These are phyloP conservation scores for Russula virescens DNA, from an alignment of 768 basidiomycete species.

Conservation along the genomic window DNA sequence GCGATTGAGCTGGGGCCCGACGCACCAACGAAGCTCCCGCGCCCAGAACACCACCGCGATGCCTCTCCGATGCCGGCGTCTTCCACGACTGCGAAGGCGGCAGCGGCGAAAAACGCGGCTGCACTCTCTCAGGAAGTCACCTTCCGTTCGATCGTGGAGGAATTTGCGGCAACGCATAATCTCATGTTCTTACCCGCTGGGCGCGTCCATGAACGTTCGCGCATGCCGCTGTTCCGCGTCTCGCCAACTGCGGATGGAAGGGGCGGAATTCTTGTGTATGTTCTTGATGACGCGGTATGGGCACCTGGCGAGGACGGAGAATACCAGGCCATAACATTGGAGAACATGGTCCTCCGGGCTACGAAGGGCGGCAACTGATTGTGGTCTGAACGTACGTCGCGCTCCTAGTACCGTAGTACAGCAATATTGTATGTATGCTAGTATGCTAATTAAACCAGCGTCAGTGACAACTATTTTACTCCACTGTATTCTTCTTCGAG, in stretches of 20 bases:
- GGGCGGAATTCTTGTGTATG: slow-evolving; percentile 83
- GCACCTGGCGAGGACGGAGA: slow-evolving; percentile 57
- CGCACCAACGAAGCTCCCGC: slow-evolving; percentile 59
- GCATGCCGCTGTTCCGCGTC: slow-evolving; percentile 87
- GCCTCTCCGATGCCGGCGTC: slow-evolving; percentile 29
- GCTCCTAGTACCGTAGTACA: not conserved
- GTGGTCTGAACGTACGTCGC: not conserved
- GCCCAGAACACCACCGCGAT: slow-evolving; percentile 57
- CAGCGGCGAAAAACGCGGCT: slow-evolving; percentile 37
- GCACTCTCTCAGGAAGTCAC: slow-evolving; percentile 75
- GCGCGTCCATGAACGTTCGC: slow-evolving; percentile 72
- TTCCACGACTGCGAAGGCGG: slow-evolving; percentile 31
- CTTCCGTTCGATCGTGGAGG: slow-evolving; percentile 91
- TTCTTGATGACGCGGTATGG: slow-evolving; percentile 93
- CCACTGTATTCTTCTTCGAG: no score
- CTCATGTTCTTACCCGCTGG: slow-evolving; percentile 87
- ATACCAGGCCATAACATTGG: slow-evolving; percentile 74
- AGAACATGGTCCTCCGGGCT: slow-evolving; percentile 80
- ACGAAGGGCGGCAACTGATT: slow-evolving; percentile 15
- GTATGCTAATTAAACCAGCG: no score
- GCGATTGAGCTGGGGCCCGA: slow-evolving; percentile 83
- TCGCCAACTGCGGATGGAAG: slow-evolving; percentile 74
- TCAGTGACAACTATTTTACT: no score
- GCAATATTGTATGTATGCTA: no score
- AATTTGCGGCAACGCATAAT: slow-evolving; percentile 78